Conservation (phyloP, 345 rosid genomes). For the rapeseed (Brassica napus) region DNA sequence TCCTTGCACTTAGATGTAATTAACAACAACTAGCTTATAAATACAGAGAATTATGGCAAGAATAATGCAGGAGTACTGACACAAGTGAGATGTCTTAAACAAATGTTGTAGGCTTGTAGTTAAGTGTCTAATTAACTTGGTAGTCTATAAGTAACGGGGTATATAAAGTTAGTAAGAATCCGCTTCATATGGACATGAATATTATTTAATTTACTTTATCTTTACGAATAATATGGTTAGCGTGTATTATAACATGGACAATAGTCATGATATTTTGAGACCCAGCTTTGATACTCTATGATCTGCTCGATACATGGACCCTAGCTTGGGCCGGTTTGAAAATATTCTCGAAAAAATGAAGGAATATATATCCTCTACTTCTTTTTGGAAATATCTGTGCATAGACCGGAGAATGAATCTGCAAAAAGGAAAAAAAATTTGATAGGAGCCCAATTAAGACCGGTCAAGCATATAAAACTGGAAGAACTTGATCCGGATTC, state of each 20-base stretch:
- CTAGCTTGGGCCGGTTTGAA: not conserved
- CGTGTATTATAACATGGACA: not conserved
- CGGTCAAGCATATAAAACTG: not conserved
- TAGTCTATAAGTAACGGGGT: not conserved
- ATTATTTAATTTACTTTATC: not conserved
- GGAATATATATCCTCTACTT: not conserved
- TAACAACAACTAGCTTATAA: not conserved
- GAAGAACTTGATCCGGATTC: not conserved
- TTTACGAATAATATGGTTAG: not conserved
- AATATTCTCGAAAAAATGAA: not conserved
- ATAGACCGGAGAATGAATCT: not conserved
- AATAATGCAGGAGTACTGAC: not conserved
- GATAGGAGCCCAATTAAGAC: not conserved
- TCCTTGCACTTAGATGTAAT: slow-evolving; percentile 28
- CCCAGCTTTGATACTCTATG: not conserved
- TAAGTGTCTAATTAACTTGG: not conserved
- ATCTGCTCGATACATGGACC: not conserved
- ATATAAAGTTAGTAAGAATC: not conserved
- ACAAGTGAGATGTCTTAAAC: not conserved
- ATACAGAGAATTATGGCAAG: slow-evolving; percentile 27
- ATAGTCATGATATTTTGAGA: not conserved
- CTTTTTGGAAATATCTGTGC: not conserved
- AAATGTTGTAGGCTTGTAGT: not conserved
- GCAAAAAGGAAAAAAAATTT: not conserved
- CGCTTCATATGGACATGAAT: not conserved